These are phyloP conservation scores for Lipomyces spencermartinsiae DNA, from an alignment of 805 yeast genomes.

Conservation along the genomic window DNA sequence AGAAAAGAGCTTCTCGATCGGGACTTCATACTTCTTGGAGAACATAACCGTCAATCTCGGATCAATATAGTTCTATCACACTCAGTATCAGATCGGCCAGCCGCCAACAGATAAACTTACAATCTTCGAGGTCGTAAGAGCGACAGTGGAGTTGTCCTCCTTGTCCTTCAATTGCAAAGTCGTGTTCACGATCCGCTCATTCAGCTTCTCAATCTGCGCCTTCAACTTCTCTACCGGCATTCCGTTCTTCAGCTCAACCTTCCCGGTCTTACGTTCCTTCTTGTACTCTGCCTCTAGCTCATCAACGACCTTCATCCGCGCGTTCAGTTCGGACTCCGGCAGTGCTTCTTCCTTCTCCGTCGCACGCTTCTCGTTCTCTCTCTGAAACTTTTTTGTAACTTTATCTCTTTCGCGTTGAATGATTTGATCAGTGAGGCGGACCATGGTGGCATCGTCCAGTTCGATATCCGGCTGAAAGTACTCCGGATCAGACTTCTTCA, in stretches of 20 bases:
- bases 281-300: slow-evolving; percentile 55
- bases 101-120: slow-evolving; percentile 10
- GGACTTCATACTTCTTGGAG: slow-evolving; percentile 83
- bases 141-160: slow-evolving; percentile 92
- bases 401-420: slow-evolving; percentile 69
- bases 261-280: slow-evolving; percentile 64
- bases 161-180: slow-evolving; percentile 83
- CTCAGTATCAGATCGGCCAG: neutral
- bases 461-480: slow-evolving; percentile 74
- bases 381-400: slow-evolving; percentile 64
- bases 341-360: slow-evolving; percentile 62
- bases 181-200: slow-evolving; percentile 71
- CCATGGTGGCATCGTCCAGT: slow-evolving; percentile 67
- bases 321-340: slow-evolving; percentile 60
- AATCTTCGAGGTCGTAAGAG: slow-evolving; percentile 89
- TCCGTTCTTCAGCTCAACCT: slow-evolving; percentile 55
- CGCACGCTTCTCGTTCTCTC: slow-evolving; percentile 77
- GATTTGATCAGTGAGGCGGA: slow-evolving; percentile 61
- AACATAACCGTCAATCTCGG: slow-evolving; percentile 91
- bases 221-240: slow-evolving; percentile 72
- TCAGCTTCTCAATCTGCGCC: slow-evolving; percentile 72
- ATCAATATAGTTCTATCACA: slow-evolving; percentile 75
- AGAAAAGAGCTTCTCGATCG: slow-evolving; percentile 89
- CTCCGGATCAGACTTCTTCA: slow-evolving; percentile 57
- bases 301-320: slow-evolving; percentile 61